Conservation (phyloP, 306 rosid species). For the Mimosa bimucronata region DNA sequence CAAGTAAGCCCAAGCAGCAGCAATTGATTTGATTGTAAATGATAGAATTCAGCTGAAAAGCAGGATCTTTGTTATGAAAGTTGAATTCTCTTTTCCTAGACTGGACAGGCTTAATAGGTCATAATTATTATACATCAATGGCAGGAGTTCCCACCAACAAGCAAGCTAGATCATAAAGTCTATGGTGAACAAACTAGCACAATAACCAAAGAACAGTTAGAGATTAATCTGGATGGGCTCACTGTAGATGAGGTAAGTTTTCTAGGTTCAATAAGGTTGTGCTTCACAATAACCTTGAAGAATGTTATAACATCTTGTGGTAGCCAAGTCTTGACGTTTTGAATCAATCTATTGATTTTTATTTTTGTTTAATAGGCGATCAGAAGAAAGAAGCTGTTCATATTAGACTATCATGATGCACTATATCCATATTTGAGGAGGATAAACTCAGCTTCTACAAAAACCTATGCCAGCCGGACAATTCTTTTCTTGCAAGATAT, state of each 20-base stretch:
- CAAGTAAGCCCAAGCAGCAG: slow-evolving; percentile 47
- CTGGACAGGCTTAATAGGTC: slow-evolving; percentile 17
- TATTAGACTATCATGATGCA: slow-evolving; percentile 76
- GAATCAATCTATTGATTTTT: slow-evolving; percentile 20
- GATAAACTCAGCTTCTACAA: slow-evolving; percentile 49
- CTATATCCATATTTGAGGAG: slow-evolving; percentile 68
- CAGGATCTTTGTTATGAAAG: neutral
- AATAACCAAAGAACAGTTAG: slow-evolving; percentile 56
- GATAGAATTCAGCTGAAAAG: slow-evolving; percentile 4
- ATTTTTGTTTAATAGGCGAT: slow-evolving; percentile 62
- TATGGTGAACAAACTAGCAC: slow-evolving; percentile 74
- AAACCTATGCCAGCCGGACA: neutral
- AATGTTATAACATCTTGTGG: slow-evolving; percentile 1
- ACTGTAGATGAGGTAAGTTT: slow-evolving; percentile 62
- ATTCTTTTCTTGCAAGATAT: neutral
- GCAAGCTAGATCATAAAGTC: slow-evolving; percentile 34
- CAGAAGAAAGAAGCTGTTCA: slow-evolving; percentile 52
- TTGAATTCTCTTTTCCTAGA: slow-evolving; percentile 13
- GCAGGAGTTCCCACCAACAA: slow-evolving; percentile 82
- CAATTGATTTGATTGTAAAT: neutral
- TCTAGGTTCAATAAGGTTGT: slow-evolving; percentile 2
- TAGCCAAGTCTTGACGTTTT: neutral
- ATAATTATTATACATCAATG: slow-evolving; percentile 25
- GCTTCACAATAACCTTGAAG: slow-evolving; percentile 11
- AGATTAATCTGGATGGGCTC: slow-evolving; percentile 58